Conservation (phyloP, 768 basidiomycete genomes). For the Hemileccinum impolitum region DNA sequence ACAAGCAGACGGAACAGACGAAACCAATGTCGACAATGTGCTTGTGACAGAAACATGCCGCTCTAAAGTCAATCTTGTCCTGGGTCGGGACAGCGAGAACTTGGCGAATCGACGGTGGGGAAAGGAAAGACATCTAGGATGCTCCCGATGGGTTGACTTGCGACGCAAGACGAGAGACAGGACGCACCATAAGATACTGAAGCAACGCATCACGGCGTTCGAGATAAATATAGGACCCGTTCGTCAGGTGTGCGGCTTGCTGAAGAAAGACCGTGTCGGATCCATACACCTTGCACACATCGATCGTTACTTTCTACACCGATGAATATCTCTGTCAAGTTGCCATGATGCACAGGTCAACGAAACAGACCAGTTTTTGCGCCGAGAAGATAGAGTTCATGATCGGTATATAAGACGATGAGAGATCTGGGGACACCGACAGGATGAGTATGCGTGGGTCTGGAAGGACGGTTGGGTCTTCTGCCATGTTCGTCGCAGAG, state of each 20-base stretch:
- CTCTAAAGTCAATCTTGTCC: conserved; percentile 94
- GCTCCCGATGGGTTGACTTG: conserved; percentile 1
- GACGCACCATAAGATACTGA: conserved; percentile 80
- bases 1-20: conserved; percentile 97
- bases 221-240: conserved; percentile 88
- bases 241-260: conserved; percentile 94
- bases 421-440: conserved; percentile 88
- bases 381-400: conserved; percentile 99
- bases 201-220: conserved; percentile 80
- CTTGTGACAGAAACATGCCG: conserved; percentile 99
- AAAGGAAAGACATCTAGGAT: conserved; percentile 78
- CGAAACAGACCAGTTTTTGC: conserved; percentile 78
- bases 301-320: conserved; percentile 88
- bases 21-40: conserved; percentile 95
- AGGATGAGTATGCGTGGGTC: conserved; percentile 71
- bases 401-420: conserved; percentile 91
- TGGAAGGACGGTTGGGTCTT: conserved; percentile 32
- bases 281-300: conserved; percentile 89
- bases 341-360: neutral
- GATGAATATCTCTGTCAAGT: conserved; percentile 24
- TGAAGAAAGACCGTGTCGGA: conserved; percentile 93
- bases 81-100: conserved; percentile 84
- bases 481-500: conserved; percentile 25
- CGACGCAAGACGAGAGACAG: neutral
- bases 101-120: conserved; percentile 67